Percentiles rank a stretch among this genome's conserved stretches.
These are phyloP conservation scores for Goffeauzyma gilvescens DNA, from an alignment of 768 basidiomycete genomes.

Conservation along the genomic window DNA sequence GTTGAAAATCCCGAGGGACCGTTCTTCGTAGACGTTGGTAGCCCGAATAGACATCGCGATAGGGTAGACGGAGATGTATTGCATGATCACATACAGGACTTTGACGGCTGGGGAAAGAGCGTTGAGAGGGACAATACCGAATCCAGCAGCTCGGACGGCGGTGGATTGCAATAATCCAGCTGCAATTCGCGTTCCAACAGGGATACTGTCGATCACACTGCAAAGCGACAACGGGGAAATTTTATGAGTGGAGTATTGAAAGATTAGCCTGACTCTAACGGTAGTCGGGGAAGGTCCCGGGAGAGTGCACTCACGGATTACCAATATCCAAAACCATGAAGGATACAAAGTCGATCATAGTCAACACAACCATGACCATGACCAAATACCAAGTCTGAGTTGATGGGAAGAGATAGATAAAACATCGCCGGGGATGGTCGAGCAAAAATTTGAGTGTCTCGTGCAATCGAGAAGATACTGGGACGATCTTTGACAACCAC, in stretches of 20 bases:
- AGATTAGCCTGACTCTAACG: no score
- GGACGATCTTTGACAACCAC: constrained; percentile 46
- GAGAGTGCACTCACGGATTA: constrained; percentile 37
- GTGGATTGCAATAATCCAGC: constrained; percentile 61
- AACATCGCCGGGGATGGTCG: constrained; percentile 81
- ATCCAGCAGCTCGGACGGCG: constrained; percentile 69
- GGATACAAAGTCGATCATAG: constrained; percentile 65
- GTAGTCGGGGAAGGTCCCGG: no score
- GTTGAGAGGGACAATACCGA: constrained; percentile 52
- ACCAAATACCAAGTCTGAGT: constrained; percentile 87
- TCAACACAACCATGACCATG: constrained; percentile 47
- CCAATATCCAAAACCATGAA: constrained; percentile 79
- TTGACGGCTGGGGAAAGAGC: constrained; percentile 75
- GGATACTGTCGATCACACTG: constrained; percentile 44
- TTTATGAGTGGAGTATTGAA: no score
- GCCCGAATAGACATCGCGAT: constrained; percentile 51
- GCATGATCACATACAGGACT: constrained; percentile 78
- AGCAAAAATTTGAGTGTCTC: constrained; percentile 81
- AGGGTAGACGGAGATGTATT: constrained; percentile 21
- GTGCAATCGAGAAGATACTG: constrained; percentile 41
- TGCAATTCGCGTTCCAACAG: constrained; percentile 49
- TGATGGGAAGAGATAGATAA: constrained; percentile 72
- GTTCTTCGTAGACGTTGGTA: constrained; percentile 61
- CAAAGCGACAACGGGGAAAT: no score
- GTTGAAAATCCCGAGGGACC: constrained; percentile 61